Conservation (phyloP, 2,329 filamentous ascomycete species). For the Fusarium citri region DNA sequence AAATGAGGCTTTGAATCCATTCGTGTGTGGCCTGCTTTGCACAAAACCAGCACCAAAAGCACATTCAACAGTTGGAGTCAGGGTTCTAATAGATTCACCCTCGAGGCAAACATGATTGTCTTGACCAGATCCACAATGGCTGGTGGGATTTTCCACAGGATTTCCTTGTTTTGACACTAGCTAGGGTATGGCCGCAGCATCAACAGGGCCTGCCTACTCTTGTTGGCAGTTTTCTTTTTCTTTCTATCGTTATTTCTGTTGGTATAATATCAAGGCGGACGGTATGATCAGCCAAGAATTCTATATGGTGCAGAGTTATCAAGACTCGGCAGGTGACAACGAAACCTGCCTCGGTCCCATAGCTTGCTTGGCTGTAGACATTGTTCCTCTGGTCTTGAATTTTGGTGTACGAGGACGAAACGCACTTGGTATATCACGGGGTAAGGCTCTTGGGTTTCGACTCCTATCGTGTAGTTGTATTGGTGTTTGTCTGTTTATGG, state of each 20-base stretch:
- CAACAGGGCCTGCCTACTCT: constrained; percentile 16
- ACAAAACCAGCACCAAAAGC: constrained; percentile 17
- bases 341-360: constrained; percentile 19
- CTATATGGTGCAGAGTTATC: constrained; percentile 8
- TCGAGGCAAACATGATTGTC: constrained; percentile 1
- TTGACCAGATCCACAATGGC: constrained; percentile 30
- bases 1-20: constrained; percentile 13
- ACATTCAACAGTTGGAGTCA: constrained; percentile 18
- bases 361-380: constrained; percentile 43
- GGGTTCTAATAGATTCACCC: not conserved
- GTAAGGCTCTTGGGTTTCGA: constrained; percentile 36
- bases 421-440: constrained; percentile 42
- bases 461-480: constrained; percentile 43
- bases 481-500: constrained; percentile 21
- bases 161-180: constrained; percentile 27
- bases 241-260: constrained; percentile 8
- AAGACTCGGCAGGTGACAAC: constrained; percentile 2
- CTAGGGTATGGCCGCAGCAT: constrained; percentile 12
- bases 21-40: constrained; percentile 6
- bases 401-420: constrained; percentile 43
- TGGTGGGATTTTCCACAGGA: constrained; percentile 25
- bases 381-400: constrained; percentile 40
- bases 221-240: constrained; percentile 11
- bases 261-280: constrained; percentile 14
- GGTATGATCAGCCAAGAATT: constrained; percentile 1